These are phyloP conservation scores for Ceratobasidium sp. DNA, from an alignment of 1,284 basidiomycete genomes.

Conservation along the genomic window DNA sequence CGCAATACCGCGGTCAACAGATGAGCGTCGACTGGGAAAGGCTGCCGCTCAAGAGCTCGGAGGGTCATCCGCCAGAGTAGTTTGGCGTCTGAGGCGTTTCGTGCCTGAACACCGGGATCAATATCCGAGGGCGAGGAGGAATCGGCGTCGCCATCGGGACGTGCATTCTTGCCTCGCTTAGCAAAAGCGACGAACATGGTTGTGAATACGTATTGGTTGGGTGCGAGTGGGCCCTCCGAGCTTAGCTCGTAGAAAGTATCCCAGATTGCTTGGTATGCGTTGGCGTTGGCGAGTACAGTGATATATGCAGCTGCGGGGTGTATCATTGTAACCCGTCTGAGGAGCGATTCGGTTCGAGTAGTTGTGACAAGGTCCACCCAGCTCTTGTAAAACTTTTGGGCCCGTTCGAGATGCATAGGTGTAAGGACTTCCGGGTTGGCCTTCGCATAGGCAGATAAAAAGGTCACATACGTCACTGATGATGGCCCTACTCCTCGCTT, in stretches of 20 bases:
- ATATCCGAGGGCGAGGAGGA: background rate
- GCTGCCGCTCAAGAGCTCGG: constrained; percentile 54
- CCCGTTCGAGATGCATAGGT: constrained; percentile 64
- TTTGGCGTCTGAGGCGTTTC: constrained; percentile 62
- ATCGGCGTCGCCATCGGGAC: constrained; percentile 2
- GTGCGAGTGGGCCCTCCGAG: constrained; percentile 60
- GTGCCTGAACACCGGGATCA: constrained; percentile 1
- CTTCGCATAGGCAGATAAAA: constrained; percentile 64
- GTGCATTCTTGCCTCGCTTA: constrained; percentile 41
- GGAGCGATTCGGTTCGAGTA: background rate
- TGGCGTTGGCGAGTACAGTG: constrained; percentile 63
- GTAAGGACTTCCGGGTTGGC: constrained; percentile 62
- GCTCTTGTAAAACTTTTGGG: constrained; percentile 59
- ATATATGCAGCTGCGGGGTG: constrained; percentile 65
- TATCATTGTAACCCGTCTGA: constrained; percentile 53
- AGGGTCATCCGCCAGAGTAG: constrained; percentile 69
- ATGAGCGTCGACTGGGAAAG: constrained; percentile 61
- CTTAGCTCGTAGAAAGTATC: constrained; percentile 73
- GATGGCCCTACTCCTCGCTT: constrained; percentile 72
- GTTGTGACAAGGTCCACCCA: background rate
- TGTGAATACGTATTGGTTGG: constrained; percentile 64
- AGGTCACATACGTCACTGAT: constrained; percentile 65
- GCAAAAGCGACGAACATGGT: constrained; percentile 64
- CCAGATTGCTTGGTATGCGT: constrained; percentile 66
- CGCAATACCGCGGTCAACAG: constrained; percentile 59